Percentiles rank a stretch among this genome's conserved stretches.
These are phyloP conservation scores for Termitomyces sp. DNA, from an alignment of 768 basidiomycete species.

Conservation along the genomic window DNA sequence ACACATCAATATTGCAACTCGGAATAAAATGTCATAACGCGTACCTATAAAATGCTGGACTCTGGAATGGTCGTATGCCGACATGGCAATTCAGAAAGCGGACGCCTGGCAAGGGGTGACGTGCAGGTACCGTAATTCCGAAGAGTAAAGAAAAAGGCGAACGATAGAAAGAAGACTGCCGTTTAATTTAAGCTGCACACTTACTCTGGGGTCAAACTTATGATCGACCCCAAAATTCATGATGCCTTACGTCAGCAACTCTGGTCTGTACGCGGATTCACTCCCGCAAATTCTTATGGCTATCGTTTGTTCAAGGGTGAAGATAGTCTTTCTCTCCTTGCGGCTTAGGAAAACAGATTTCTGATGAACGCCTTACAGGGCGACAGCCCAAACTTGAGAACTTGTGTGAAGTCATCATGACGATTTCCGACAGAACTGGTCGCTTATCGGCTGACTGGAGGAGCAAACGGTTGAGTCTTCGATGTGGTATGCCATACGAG, in stretches of 20 bases:
- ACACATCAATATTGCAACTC: conserved; percentile 12
- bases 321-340: neutral
- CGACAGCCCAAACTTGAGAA: neutral
- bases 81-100: conserved; percentile 30
- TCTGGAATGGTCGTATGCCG: conserved; percentile 47
- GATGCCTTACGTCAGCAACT: conserved; percentile 18
- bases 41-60: conserved; percentile 50
- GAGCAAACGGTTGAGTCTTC: neutral
- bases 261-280: neutral
- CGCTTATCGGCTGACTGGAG: neutral
- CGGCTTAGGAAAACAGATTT: neutral
- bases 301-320: neutral
- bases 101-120: conserved; percentile 8
- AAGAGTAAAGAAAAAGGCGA: conserved; percentile 5
- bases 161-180: conserved; percentile 8
- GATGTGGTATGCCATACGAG: neutral
- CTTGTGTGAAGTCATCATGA: neutral
- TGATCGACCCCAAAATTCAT: conserved; percentile 40
- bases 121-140: conserved; percentile 9
- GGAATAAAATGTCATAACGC: conserved; percentile 12
- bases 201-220: conserved; percentile 33
- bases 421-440: neutral
- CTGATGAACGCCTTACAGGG: neutral
- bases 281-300: neutral
- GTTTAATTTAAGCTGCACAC: conserved; percentile 18